Percentiles rank a stretch among this genome's conserved stretches.
phyloP scores from a whole-genome alignment of 345 rosid species.

The Acer campestre region DNA sequence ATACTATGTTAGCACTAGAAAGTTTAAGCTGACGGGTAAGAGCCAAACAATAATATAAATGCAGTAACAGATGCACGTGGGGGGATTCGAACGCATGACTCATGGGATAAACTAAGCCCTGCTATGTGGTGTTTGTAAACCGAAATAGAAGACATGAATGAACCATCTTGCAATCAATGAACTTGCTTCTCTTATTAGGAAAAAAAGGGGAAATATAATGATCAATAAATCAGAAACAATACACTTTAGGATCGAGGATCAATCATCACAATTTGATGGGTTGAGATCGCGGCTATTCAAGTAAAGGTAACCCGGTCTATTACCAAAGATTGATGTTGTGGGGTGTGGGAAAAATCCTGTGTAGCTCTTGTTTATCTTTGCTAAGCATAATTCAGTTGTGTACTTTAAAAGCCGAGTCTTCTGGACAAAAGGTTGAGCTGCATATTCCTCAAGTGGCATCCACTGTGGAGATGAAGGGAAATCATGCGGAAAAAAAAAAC shows the following conservation, averaged over 20 bases:
- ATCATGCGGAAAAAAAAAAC: not conserved
- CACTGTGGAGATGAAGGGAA: slow-evolving; percentile 41
- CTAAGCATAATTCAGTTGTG: slow-evolving; percentile 46
- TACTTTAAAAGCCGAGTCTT: slow-evolving; percentile 50
- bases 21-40: too few species aligned
- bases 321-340: slow-evolving; percentile 28
- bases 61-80: too few species aligned
- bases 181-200: not conserved
- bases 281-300: slow-evolving; percentile 42
- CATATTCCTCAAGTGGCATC: slow-evolving; percentile 78
- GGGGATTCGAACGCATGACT: too few species aligned
- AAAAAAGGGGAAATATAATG: not conserved
- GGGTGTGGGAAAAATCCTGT: slow-evolving; percentile 51
- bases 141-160: not conserved
- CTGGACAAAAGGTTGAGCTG: slow-evolving; percentile 61
- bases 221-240: slow-evolving; percentile 17
- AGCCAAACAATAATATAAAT: too few species aligned
- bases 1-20: too few species aligned
- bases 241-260: not conserved
- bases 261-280: slow-evolving; percentile 19
- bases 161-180: not conserved
- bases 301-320: slow-evolving; percentile 45
- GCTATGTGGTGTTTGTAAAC: not conserved
- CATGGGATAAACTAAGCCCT: too few species aligned
- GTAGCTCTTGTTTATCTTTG: slow-evolving; percentile 49